Evolutionary conservation across 1,284 basidiomycete species (phyloP), one percentile per base, ranked within the genome.

Genomic region (Moesziomyces sp.): DNA sequence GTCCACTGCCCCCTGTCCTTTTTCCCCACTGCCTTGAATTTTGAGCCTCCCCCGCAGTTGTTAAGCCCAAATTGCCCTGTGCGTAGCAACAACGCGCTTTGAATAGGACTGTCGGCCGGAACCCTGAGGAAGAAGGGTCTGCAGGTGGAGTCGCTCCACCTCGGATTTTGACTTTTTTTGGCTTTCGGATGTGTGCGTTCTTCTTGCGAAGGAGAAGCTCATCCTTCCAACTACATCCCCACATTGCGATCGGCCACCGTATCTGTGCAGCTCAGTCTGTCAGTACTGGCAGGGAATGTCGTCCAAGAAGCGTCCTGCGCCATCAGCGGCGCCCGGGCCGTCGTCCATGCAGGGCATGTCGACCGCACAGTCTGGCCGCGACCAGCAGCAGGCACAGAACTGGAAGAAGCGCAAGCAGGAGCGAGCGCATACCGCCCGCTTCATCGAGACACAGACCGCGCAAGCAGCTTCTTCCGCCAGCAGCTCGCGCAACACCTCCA

Each of bases 391-490:
- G 19, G 51, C 46, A 0, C 68, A 51, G 19, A 71, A 67, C 47
- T 75, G 66, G 74, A 76, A 73, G 70, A 66, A 66, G 49, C 61
- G 70, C 30, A 76, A 73, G 55, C 66, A 66, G 42, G 70, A 66
- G 34, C 61, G 66, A 11, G 59, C 66, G 5, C 66, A 70, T n/a
- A 67, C 55, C 21, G 70, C 70, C 24, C 54, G 66, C 24, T 61
- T 63, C 59, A 70, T 73, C 24, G 64, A 71, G 46, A 67, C 67
- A 0, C 67, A 74, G 38, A 24, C 56, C 10, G 5, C 21, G 3
- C 24, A 52, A 4, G n/a, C 48, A 24, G n/a, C 53, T 26, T 52
- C 54, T 5, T 61, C 63, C 5, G 52, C 66, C 7, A 52, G 60
- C 53, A 63, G 59, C 60, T 69, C 66, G 19, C 59, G 60, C 10